Base-by-base conservation (phyloP, 192 early-diverging fungal species). In the Chytriomyces hyalinus region DNA sequence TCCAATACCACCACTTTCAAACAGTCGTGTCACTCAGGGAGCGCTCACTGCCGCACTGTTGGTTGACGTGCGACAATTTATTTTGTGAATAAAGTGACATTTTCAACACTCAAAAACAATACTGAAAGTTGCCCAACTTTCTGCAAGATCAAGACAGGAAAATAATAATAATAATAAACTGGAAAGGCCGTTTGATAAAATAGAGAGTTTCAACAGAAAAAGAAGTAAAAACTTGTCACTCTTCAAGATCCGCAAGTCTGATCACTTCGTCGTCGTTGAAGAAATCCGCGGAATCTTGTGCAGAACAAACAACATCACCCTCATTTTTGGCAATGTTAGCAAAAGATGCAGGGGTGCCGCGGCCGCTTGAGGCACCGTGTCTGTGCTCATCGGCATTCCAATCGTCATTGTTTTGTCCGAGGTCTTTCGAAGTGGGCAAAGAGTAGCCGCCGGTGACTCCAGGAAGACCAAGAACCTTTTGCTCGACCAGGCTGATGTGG, bases 1-100 rank as follows among this genome's bases (percentile, higher is more conserved):
- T 51, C 91, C 88, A 36, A 92, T 90, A 61, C 96, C 94, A 48
- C 90, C 86, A 7, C 96, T 80, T 26, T 26, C 36, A 36, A 36
- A 4, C 36, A 36, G 36, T 36, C 36, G 4, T 36, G 36, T 0
- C 24, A 26, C 24, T 26, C 0, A 26, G 24, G 24, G 24, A 26
- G 0, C 24, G 24, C 24, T 0, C 24, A 26, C 24, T 36, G 36
- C n/a, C n/a, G n/a, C 36, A 36, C 36, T 36, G 36, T 36, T 36
- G 36, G 36, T 36, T 36, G 36, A 36, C 36, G 36, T 36, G 36
- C 36, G 36, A 36, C 36, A 36, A 36, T 36, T 36, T 36, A 36
- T 36, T 36, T 36, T 36, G 36, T 36, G 36, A 36, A 36, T 36
- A 36, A 36, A 36, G 1, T 36, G 36, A 36, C 36, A 36, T 36